phyloP scores from a whole-genome alignment of 164 flowering plant genomes.

The Dillenia suffruticosa region DNA sequence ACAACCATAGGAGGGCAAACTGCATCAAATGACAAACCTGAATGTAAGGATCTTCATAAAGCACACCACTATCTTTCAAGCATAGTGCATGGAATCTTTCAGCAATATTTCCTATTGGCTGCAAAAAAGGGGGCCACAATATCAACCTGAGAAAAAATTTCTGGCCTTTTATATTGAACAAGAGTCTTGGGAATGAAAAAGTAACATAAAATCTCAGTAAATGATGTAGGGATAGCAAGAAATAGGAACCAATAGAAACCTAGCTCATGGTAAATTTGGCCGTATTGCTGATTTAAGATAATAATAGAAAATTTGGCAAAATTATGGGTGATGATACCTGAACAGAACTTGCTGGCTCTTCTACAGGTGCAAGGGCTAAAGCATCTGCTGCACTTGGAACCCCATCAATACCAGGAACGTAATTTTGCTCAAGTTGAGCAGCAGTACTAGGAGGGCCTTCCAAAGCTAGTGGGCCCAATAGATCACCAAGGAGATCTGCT shows the following conservation, averaged over 20 bases:
- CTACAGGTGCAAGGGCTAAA: constrained; percentile 80
- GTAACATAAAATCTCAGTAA: too few species aligned
- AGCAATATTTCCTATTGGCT: constrained; percentile 89
- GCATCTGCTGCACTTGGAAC: constrained; percentile 48
- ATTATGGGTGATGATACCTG: constrained; percentile 50
- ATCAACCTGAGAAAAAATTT: background rate
- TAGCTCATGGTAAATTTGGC: too few species aligned
- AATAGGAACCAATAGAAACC: too few species aligned
- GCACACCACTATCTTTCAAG: constrained; percentile 93
- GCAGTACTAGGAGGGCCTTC: constrained; percentile 75
- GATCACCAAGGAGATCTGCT: constrained; percentile 89
- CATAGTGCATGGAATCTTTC: constrained; percentile 88
- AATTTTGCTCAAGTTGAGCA: constrained; percentile 36
- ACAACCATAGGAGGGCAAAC: background rate
- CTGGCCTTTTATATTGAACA: too few species aligned
- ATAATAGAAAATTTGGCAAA: too few species aligned
- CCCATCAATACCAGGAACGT: constrained; percentile 38
- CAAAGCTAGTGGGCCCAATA: constrained; percentile 84
- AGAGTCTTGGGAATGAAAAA: too few species aligned
- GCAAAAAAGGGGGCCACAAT: constrained; percentile 22
- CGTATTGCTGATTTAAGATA: too few species aligned
- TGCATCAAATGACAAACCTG: constrained; percentile 48
- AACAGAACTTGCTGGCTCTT: constrained; percentile 56
- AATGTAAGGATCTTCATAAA: constrained; percentile 88
- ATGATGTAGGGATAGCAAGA: too few species aligned